Evolutionary conservation across 2,329 filamentous ascomycete genomes (phyloP), one percentile per base, ranked within the genome.

Genomic region (Penicillium sp.): DNA sequence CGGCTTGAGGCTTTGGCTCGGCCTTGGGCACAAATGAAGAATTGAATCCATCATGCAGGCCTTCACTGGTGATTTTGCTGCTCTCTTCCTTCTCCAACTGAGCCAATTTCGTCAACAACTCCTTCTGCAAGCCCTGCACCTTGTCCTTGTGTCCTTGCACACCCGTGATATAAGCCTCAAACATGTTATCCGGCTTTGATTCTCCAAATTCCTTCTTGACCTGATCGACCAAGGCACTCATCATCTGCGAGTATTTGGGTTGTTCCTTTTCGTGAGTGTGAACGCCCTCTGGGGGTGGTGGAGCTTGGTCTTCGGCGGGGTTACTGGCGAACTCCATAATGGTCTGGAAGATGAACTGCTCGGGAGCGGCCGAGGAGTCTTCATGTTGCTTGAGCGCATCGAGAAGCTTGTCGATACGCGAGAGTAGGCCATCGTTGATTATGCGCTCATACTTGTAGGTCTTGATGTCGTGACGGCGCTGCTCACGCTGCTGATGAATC

Each of bases 201-300:
- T 92, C 90, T 56, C 93, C 90, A 37, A 96, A 82, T 52, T 89
- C 86, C 65, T 91, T 87, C 77, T 96, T 97, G 43, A 98, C 92
- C 76, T 96, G 90, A 70, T 99, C 95, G 19, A 98, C 85, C 69
- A 99, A 78, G n/a, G 89, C 87, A n/a, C 91, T 91, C 89, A 99
- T 93, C 95, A 99, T 99, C 81, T 96, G 92, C 40, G 92, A 95
- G 73, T 96, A 99, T 14, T 88, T 89, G 0, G 91, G 91, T 68
- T 91, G 86, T 70, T 88, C 87, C 73, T 89, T 85, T 67, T 89
- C 87, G 55, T 91, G 83, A 43, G 84, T 83, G 71, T 96, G 89
- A 31, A 97, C 89, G 49, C 91, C 92, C 65, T 88, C 88, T 1
- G 93, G 93, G 24, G 90, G 82, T 51, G 85, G 82, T 9, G 90